Conservation (phyloP, 2,329 filamentous ascomycete species). For the Xylariaceae sp. region DNA sequence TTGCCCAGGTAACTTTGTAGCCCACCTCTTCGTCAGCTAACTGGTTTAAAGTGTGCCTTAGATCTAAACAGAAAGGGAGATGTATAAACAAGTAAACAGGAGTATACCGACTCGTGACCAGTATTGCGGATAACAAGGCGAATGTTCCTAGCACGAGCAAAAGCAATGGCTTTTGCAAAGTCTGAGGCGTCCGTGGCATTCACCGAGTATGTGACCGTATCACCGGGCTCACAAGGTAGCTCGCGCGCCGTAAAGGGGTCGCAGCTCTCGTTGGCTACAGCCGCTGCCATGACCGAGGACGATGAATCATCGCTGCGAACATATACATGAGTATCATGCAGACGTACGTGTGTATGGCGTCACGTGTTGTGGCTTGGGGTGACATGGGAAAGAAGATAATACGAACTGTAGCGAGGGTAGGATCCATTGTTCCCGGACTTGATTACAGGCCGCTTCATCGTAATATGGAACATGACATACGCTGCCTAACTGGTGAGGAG, state of each 20-base stretch:
- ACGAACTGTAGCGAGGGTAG: not conserved
- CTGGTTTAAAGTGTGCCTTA: too few species aligned
- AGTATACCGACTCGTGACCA: constrained; percentile 10
- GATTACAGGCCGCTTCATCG: constrained; percentile 5
- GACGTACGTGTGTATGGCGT: not conserved
- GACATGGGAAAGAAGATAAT: not conserved
- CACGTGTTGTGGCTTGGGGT: not conserved
- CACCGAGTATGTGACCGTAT: not conserved
- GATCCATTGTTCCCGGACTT: constrained; percentile 4
- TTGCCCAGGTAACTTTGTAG: constrained; percentile 1
- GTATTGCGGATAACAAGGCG: constrained; percentile 13
- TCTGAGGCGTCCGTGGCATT: not conserved
- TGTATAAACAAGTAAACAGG: not conserved
- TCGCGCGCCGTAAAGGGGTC: constrained; percentile 5
- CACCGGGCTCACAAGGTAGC: not conserved
- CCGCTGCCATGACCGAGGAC: constrained; percentile 9
- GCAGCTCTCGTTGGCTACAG: constrained; percentile 10
- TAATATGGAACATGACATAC: constrained; percentile 4
- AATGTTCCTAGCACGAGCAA: constrained; percentile 1
- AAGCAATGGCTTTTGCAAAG: not conserved
- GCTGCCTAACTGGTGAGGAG: not conserved
- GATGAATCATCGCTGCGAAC: not conserved
- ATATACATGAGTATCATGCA: not conserved
- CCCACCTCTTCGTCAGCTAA: too few species aligned
- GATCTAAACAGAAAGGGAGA: too few species aligned